Conservation (phyloP, 192 early-diverging fungal species). For the Spinellus fusiger region DNA sequence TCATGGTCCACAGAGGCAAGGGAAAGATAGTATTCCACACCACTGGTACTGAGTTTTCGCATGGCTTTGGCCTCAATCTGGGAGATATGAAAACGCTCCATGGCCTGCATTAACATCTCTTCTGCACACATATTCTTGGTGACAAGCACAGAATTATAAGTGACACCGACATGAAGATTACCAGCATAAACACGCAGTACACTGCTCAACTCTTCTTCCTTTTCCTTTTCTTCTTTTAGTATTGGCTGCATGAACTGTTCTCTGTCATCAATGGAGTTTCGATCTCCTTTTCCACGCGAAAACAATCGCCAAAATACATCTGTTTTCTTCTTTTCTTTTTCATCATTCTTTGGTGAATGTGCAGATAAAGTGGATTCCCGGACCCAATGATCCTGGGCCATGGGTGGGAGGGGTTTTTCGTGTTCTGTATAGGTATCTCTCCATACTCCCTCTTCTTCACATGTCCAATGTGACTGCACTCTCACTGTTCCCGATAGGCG, state of each 20-base stretch:
- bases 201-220: constrained; percentile 21
- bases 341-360: not conserved
- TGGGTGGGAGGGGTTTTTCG: not conserved
- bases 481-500: not conserved
- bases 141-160: constrained; percentile 46
- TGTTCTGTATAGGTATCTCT: not conserved
- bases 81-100: constrained; percentile 46
- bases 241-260: not conserved
- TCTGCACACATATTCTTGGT: constrained; percentile 27
- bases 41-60: constrained; percentile 12
- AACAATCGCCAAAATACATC: not conserved
- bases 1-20: constrained; percentile 42
- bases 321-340: constrained; percentile 7
- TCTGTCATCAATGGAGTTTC: constrained; percentile 3
- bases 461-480: not conserved
- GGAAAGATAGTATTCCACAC: constrained; percentile 40
- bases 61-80: constrained; percentile 31
- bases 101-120: constrained; percentile 41
- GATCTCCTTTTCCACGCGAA: not conserved
- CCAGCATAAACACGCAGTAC: constrained; percentile 48
- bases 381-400: not conserved
- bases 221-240: constrained; percentile 2
- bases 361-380: not conserved
- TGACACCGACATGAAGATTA: constrained; percentile 43
- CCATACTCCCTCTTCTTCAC: not conserved